These are phyloP conservation scores for Solanum chmielewskii DNA, from an alignment of 257 asterid genomes.

Conservation along the genomic window DNA sequence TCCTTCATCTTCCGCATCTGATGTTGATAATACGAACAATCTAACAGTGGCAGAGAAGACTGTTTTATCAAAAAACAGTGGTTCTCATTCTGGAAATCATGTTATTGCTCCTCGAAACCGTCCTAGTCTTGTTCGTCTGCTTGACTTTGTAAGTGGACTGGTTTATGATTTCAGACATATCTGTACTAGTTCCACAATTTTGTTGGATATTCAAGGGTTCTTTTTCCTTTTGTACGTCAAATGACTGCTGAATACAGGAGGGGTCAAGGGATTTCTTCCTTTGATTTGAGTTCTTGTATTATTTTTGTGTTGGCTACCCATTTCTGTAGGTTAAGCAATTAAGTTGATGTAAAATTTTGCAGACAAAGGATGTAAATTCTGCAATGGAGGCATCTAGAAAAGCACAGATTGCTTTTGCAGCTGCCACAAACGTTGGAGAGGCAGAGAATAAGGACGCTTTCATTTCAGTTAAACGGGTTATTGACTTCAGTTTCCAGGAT, in stretches of 20 bases:
- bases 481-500: slow-evolving; percentile 76
- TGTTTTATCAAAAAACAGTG: slow-evolving; percentile 45
- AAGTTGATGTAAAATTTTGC: slow-evolving; percentile 3
- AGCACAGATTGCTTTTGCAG: slow-evolving; percentile 49
- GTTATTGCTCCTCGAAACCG: slow-evolving; percentile 50
- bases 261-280: not conserved
- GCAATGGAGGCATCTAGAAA: slow-evolving; percentile 90
- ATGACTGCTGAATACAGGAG: not conserved
- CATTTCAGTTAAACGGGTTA: slow-evolving; percentile 44
- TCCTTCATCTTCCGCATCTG: slow-evolving; percentile 94
- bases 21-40: slow-evolving; percentile 74
- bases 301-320: not conserved
- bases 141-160: slow-evolving; percentile 67
- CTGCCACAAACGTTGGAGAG: slow-evolving; percentile 44
- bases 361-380: slow-evolving; percentile 60
- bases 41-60: slow-evolving; percentile 49
- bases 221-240: not conserved
- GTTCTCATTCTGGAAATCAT: slow-evolving; percentile 45
- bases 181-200: not conserved
- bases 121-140: slow-evolving; percentile 53
- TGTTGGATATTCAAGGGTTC: not conserved
- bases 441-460: slow-evolving; percentile 49
- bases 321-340: slow-evolving; percentile 1
- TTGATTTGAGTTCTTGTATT: not conserved
- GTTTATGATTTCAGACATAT: not conserved